Evolutionary conservation across 768 basidiomycete genomes (phyloP), one percentile per base, ranked within the genome.

Genomic region (Roridomyces roridus): DNA sequence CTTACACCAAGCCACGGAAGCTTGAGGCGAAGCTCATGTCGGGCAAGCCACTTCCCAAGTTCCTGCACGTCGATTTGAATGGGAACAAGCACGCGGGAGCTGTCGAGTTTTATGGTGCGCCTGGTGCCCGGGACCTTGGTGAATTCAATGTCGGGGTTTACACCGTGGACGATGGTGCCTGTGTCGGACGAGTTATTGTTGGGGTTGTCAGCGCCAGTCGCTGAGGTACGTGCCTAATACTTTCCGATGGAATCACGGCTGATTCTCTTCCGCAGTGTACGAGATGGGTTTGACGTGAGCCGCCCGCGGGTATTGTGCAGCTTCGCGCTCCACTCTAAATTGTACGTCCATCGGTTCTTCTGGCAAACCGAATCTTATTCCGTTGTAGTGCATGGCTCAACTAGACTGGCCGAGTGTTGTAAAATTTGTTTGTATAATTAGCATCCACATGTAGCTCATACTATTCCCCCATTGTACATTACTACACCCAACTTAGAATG

Each of bases 101-200:
- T 12, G 75, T 87, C 24, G 85, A 88, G 63, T 74, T 88, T 35
- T 79, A 76, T 51, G 88, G 87, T 24, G 73, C 79, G 29, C 84
- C 87, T 2, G 65, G 63, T 28, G 71, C 74, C 34, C 67, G 69
- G 7, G 85, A 88, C 59, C 62, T 85, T 31, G 87, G 87, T 21
- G 79, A 81, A 66, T 66, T 81, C 52, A 76, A 76, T 6, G 72
- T 87, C 53, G 87, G 83, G 6, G 76, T 89, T 24, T 88, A 83
- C 64, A 76, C 77, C 34, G 71, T 67, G 17, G 77, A 78, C 51
- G 78, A 77, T 45, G 80, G 77, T 4, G 72, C 75, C 42, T 87
- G 85, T 66, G 70, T 87, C 20, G 83, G 79, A 47, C 77, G 77
- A 51, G 79, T 85, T 36, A 70, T 81, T 21, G 74, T 87, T n/a